Evolutionary conservation across 2,329 filamentous ascomycete species (phyloP), one percentile per base, ranked within the genome.

Genomic region (Truncatella angustata): DNA sequence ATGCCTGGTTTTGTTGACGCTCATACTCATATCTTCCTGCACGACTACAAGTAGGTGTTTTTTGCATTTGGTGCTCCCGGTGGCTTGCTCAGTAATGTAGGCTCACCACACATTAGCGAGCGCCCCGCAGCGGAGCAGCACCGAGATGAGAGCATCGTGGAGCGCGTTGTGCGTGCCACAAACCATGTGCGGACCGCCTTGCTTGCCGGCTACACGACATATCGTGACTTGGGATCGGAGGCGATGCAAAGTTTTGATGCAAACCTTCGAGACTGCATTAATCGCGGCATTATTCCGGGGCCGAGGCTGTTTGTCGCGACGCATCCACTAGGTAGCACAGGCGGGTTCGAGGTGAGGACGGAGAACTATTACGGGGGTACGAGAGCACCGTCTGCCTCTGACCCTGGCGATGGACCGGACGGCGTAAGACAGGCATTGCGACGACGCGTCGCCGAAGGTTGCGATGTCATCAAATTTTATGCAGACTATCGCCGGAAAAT

Each of bases 131-230:
- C 62, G 9, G 49, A 76, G 35, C 81, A 85, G 60, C 78, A 82
- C 65, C 76, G 80, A 32, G 79, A 84, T 55, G 79, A 84, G 58
- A 79, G 77, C 51, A 63, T 79, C n/a, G 73, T 81, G 6, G 81
- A 85, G 59, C 70, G 80, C 20, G 71, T 76, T 21, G 73, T 85
- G 44, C 76, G 81, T 16, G 76, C 77, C 0, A 75, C 76, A 6
- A 79, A 81, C 54, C 76, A 82, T 55, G 73, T 73, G 54, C 76
- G 75, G 40, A 70, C 72, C 0, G 80, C 78, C 1, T 68, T 85
- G 9, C 65, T 78, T 18, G 78, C 81, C 0, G 82, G 81, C 5
- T 84, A 79, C 67, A 85, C 80, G 0, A 82, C 79, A 2, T 82
- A 81, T 62, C 71, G 80, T 39, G 80, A 83, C 60, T 70, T 82